Evolutionary conservation across 2,329 filamentous ascomycete species (phyloP).

Genomic region (Diaporthe citrichinensis): DNA sequence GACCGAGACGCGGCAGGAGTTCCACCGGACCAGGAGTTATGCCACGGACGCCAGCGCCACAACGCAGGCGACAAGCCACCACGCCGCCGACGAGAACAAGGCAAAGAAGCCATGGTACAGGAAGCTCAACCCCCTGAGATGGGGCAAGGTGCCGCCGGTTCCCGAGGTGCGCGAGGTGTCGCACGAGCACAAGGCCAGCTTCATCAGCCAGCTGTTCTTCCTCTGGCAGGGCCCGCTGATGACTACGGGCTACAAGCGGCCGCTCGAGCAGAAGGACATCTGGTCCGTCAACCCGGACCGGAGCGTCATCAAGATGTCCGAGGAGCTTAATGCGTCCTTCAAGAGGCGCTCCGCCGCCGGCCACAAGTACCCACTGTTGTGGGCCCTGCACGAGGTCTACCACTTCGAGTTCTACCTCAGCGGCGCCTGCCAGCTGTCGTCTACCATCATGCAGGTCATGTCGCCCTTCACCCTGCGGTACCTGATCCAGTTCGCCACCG

Average conservation of each 20-base stretch:
- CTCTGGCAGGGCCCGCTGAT: conserved; percentile 94
- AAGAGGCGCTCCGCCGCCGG: conserved; percentile 76
- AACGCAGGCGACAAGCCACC: conserved; percentile 58
- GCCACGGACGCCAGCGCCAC: conserved; percentile 67
- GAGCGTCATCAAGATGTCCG: conserved; percentile 77
- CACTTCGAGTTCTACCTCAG: conserved; percentile 87
- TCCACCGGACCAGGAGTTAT: conserved; percentile 64
- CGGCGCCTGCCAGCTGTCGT: conserved; percentile 80
- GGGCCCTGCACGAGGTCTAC: conserved; percentile 90
- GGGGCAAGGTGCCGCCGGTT: conserved; percentile 69
- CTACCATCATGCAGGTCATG: conserved; percentile 83
- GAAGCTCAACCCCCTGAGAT: conserved; percentile 72
- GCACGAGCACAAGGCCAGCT: conserved; percentile 79
- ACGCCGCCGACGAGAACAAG: conserved; percentile 43
- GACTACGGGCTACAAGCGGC: conserved; percentile 87
- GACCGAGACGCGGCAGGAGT: conserved; percentile 48
- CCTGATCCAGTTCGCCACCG: conserved; percentile 86
- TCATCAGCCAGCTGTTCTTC: conserved; percentile 84
- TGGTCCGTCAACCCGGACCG: conserved; percentile 90
- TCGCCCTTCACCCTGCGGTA: conserved; percentile 89
- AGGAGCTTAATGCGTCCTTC: conserved; percentile 77
- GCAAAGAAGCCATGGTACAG: conserved; percentile 73
- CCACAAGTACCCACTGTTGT: conserved; percentile 80
- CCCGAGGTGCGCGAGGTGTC: conserved; percentile 69
- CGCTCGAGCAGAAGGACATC: conserved; percentile 86